Evolutionary conservation across 805 yeast genomes (phyloP).

Genomic region (Candida wancherniae): DNA sequence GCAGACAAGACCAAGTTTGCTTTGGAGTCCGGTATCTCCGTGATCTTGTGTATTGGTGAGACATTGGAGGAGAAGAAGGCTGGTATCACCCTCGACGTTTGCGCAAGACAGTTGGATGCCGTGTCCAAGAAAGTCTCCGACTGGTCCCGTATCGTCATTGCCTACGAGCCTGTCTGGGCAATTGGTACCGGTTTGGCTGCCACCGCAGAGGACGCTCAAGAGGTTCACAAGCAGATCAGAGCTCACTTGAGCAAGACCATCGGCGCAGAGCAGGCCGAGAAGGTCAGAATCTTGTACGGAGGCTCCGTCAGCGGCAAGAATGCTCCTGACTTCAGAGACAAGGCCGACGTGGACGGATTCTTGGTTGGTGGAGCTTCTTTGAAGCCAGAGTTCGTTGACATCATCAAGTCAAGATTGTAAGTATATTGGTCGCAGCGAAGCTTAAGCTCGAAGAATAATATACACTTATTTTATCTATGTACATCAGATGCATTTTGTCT

Average conservation of each 20-base stretch:
- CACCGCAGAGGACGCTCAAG: conserved; percentile 97
- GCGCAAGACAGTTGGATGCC: conserved; percentile 86
- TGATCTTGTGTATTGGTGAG: conserved; percentile 97
- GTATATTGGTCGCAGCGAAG: neutral
- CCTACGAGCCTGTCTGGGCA: conserved; percentile 99
- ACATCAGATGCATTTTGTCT: conserved; percentile 3
- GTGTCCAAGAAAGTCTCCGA: conserved; percentile 75
- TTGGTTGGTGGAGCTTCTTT: conserved; percentile 98
- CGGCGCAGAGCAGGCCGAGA: conserved; percentile 72
- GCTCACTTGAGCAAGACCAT: conserved; percentile 70
- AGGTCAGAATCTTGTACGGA: conserved; percentile 91
- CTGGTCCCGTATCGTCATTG: conserved; percentile 91
- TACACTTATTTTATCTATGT: conserved; percentile 3
- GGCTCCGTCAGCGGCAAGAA: conserved; percentile 97
- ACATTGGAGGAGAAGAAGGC: conserved; percentile 92
- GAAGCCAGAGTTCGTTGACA: conserved; percentile 96
- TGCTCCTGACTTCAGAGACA: conserved; percentile 84
- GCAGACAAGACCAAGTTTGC: conserved; percentile 96
- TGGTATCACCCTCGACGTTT: conserved; percentile 78
- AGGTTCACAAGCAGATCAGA: conserved; percentile 87
- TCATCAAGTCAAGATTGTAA: conserved; percentile 85
- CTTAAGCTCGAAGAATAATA: conserved; percentile 1
- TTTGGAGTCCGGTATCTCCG: conserved; percentile 80
- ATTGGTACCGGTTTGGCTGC: conserved; percentile 99
- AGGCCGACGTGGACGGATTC: conserved; percentile 95